phyloP scores from a whole-genome alignment of 495 filamentous ascomycete species.

The Hypoxylon crocopeplum region DNA sequence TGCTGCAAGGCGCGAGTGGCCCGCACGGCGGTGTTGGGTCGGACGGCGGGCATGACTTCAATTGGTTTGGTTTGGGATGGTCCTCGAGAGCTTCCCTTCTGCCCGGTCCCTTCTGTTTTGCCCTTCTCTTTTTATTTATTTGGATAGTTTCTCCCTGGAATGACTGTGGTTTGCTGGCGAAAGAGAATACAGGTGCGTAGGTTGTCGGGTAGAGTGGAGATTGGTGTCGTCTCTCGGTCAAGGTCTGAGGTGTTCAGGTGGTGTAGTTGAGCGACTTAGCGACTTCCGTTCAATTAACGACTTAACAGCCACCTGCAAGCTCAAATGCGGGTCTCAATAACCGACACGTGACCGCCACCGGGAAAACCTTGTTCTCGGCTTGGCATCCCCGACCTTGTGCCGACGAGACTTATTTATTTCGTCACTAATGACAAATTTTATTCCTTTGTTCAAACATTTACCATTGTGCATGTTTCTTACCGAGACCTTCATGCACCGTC shows the following conservation, averaged over 20 bases:
- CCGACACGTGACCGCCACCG: conserved; percentile 21
- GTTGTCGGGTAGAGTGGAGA: conserved; percentile 31
- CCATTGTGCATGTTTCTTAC: conserved; percentile 1
- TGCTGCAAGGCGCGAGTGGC: conserved; percentile 36
- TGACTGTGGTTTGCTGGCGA: conserved; percentile 1
- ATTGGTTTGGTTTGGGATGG: conserved; percentile 2
- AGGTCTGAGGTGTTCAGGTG: neutral
- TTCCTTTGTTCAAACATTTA: conserved; percentile 2
- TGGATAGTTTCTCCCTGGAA: neutral
- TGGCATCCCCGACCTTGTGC: conserved; percentile 1
- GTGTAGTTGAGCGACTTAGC: conserved; percentile 30
- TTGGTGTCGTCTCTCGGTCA: conserved; percentile 10
- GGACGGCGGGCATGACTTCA: conserved; percentile 43
- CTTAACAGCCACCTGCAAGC: neutral
- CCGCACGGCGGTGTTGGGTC: conserved; percentile 43
- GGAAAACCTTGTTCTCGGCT: conserved; percentile 26
- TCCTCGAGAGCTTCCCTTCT: no score
- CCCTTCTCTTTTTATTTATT: neutral
- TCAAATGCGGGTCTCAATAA: neutral
- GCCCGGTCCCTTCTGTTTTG: conserved; percentile 6
- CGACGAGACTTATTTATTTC: conserved; percentile 18
- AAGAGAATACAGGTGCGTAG: neutral
- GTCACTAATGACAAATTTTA: conserved; percentile 3
- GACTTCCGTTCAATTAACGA: neutral
- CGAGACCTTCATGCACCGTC: conserved; percentile 6